A percentile compares a stretch with the other conserved stretches of the same genome.
These are phyloP conservation scores for Exophiala dermatitidis DNA, from an alignment of 2,329 filamentous ascomycete species.

Conservation along the genomic window DNA sequence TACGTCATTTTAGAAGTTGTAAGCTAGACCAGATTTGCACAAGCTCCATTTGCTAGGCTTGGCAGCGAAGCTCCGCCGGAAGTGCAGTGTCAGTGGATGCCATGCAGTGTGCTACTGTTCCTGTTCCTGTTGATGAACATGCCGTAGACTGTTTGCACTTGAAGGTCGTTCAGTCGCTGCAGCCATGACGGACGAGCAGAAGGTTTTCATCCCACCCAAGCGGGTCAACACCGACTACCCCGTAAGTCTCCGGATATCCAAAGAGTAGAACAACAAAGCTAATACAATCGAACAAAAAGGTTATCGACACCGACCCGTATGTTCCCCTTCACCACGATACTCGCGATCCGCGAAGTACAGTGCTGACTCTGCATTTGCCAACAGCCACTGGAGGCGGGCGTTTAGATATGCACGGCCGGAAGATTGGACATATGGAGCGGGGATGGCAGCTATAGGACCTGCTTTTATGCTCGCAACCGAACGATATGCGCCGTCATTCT, in stretches of 20 bases:
- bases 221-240: conserved; percentile 75
- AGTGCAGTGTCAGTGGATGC: neutral
- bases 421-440: conserved; percentile 69
- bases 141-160: neutral
- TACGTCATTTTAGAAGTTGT: conserved; percentile 16
- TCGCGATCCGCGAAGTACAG: neutral
- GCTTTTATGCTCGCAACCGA: conserved; percentile 71
- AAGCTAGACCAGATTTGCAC: conserved; percentile 5
- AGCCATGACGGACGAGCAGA: conserved; percentile 27
- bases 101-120: too few relatives aligned
- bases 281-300: conserved; percentile 49
- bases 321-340: conserved; percentile 31
- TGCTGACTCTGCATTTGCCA: conserved; percentile 45
- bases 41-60: conserved; percentile 9
- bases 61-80: conserved; percentile 16
- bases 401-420: conserved; percentile 75
- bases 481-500: conserved; percentile 73
- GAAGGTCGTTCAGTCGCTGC: neutral
- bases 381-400: conserved; percentile 74
- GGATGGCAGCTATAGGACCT: conserved; percentile 64
- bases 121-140: conserved; percentile 3
- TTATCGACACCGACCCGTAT: conserved; percentile 99
- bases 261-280: conserved; percentile 4
- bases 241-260: conserved; percentile 49
- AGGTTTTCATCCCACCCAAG: conserved; percentile 64